These are phyloP conservation scores for Cladosporium cucumerinum DNA, from an alignment of 2,329 filamentous ascomycete species.

Conservation along the genomic window DNA sequence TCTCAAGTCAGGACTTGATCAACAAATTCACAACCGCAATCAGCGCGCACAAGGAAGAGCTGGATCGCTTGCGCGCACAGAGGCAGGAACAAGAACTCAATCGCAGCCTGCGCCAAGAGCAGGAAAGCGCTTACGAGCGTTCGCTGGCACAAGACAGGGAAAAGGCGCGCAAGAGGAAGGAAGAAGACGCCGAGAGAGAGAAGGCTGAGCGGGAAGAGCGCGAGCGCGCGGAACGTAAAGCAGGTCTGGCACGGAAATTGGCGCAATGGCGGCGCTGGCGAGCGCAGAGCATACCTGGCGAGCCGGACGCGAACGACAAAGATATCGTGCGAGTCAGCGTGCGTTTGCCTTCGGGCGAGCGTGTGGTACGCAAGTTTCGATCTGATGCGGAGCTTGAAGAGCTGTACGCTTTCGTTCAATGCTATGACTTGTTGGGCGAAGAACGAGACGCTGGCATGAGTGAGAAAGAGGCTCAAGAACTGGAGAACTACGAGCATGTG, in stretches of 20 bases:
- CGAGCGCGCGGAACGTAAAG: slow-evolving; percentile 60
- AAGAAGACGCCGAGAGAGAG: slow-evolving; percentile 65
- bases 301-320: slow-evolving; percentile 63
- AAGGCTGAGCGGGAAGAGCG: slow-evolving; percentile 65
- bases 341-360: slow-evolving; percentile 62
- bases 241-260: slow-evolving; percentile 52
- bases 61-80: slow-evolving; percentile 71
- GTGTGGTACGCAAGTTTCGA: slow-evolving; percentile 73
- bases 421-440: slow-evolving; percentile 58
- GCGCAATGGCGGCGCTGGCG: slow-evolving; percentile 81
- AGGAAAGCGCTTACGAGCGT: slow-evolving; percentile 90
- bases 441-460: slow-evolving; percentile 23
- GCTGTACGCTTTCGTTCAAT: slow-evolving; percentile 94
- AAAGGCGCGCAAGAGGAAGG: slow-evolving; percentile 69
- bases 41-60: slow-evolving; percentile 69
- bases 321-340: slow-evolving; percentile 70
- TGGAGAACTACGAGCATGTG: slow-evolving; percentile 70
- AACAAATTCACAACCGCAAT: slow-evolving; percentile 72
- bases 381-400: slow-evolving; percentile 74
- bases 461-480: slow-evolving; percentile 47
- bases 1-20: slow-evolving; percentile 67
- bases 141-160: slow-evolving; percentile 85
- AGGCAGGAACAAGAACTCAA: slow-evolving; percentile 76
- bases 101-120: slow-evolving; percentile 77
- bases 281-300: slow-evolving; percentile 60